Conservation (phyloP, 352 stramenopile species). For the Globisporangium megalacanthum region DNA sequence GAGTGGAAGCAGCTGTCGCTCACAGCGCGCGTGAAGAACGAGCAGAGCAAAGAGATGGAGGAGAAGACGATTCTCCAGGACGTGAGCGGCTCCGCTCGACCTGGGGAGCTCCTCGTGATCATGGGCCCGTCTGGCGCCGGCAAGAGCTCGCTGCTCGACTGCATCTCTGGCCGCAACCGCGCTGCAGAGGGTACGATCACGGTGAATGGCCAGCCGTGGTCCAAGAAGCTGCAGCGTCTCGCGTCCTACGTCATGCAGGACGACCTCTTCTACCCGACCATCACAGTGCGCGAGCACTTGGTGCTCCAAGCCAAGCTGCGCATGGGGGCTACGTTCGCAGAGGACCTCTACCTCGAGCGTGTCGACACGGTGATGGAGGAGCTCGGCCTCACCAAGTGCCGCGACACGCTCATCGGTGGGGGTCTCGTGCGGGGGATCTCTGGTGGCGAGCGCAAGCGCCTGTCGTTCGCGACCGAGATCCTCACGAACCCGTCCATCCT, state of each 20-base stretch:
- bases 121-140: slow-evolving; percentile 70
- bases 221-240: slow-evolving; percentile 20
- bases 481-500: slow-evolving; percentile 72
- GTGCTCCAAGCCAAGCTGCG: slow-evolving; percentile 78
- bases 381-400: slow-evolving; percentile 47
- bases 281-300: slow-evolving; percentile 89
- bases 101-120: slow-evolving; percentile 55
- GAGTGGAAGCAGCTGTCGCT: slow-evolving; percentile 20
- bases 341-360: slow-evolving; percentile 27
- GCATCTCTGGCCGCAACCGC: slow-evolving; percentile 88
- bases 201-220: slow-evolving; percentile 61
- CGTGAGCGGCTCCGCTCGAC: slow-evolving; percentile 33
- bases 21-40: slow-evolving; percentile 27
- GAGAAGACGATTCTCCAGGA: slow-evolving; percentile 50
- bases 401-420: slow-evolving; percentile 54
- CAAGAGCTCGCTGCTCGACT: slow-evolving; percentile 93
- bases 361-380: slow-evolving; percentile 55
- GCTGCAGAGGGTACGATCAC: slow-evolving; percentile 46
- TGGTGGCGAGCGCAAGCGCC: slow-evolving; percentile 74
- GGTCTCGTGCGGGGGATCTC: slow-evolving; percentile 43
- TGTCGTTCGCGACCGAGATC: slow-evolving; percentile 80
- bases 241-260: slow-evolving; percentile 86
- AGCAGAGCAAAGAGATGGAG: slow-evolving; percentile 32
- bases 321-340: slow-evolving; percentile 35
- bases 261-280: slow-evolving; percentile 82